Conservation (phyloP, 2,329 filamentous ascomycete genomes). For the Zelopaecilomyces penicillatus region DNA sequence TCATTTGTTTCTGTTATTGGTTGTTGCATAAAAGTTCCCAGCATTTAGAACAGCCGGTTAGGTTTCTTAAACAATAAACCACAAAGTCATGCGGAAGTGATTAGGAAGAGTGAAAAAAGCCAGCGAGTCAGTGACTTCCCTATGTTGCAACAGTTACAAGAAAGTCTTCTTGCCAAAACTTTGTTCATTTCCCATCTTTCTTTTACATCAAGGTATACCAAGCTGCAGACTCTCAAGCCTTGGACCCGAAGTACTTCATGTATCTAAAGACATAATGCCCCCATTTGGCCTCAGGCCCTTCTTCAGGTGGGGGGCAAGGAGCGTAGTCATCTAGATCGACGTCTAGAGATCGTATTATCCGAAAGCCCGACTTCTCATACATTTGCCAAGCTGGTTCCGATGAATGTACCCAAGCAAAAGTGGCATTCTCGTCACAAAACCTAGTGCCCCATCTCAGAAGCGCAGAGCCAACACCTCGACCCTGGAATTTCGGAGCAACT, state of each 20-base stretch:
- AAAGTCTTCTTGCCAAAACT: too few relatives aligned
- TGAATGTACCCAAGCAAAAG: slow-evolving; percentile 27
- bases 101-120: too few relatives aligned
- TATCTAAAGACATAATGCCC: slow-evolving; percentile 26
- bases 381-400: slow-evolving; percentile 22
- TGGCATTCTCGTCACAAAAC: slow-evolving; percentile 18
- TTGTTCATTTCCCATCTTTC: too few relatives aligned
- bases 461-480: slow-evolving; percentile 22
- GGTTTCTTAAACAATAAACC: too few relatives aligned
- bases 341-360: slow-evolving; percentile 19
- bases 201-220: too few relatives aligned
- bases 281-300: slow-evolving; percentile 20
- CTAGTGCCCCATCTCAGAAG: slow-evolving; percentile 24
- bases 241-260: slow-evolving; percentile 19
- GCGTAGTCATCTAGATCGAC: slow-evolving; percentile 25
- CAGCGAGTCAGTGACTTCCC: too few relatives aligned
- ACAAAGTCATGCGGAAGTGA: too few relatives aligned
- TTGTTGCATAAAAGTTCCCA: too few relatives aligned
- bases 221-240: neutral
- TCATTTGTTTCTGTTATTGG: too few relatives aligned
- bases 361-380: slow-evolving; percentile 23
- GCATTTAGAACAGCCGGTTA: too few relatives aligned
- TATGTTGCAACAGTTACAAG: too few relatives aligned
- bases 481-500: slow-evolving; percentile 23
- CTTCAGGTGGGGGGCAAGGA: slow-evolving; percentile 14